Conservation (phyloP, 352 stramenopile species). For the Lagenidium sp. region DNA sequence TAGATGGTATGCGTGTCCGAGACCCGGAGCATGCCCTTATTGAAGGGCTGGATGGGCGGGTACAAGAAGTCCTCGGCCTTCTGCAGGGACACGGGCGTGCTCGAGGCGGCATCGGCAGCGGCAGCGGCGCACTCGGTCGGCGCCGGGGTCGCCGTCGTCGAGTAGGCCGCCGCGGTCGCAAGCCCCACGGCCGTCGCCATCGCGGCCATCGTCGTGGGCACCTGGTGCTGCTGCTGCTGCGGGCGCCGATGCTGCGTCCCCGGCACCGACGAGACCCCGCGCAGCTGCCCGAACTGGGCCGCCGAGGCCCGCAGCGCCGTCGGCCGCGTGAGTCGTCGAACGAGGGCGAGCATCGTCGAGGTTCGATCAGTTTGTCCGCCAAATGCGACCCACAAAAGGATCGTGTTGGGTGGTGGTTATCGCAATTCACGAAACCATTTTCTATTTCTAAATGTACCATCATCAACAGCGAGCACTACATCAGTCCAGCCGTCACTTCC, state of each 20-base stretch:
- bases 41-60: conserved; percentile 74
- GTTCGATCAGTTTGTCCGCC: too few relatives aligned
- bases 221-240: too few relatives aligned
- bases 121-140: conserved; percentile 10
- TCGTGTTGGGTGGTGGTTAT: too few relatives aligned
- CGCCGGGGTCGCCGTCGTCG: conserved; percentile 1
- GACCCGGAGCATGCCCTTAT: conserved; percentile 71
- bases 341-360: too few relatives aligned
- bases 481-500: conserved; percentile 12
- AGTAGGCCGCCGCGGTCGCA: conserved; percentile 8
- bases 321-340: too few relatives aligned
- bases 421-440: too few relatives aligned
- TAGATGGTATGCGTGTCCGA: conserved; percentile 83
- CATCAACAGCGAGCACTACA: not conserved
- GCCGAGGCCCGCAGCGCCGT: too few relatives aligned
- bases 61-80: conserved; percentile 70
- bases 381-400: too few relatives aligned
- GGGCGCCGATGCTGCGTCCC: too few relatives aligned
- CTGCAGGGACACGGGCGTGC: conserved; percentile 23
- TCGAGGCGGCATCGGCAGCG: not conserved
- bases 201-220: conserved; percentile 2
- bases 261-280: too few relatives aligned
- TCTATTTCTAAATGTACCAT: too few relatives aligned
- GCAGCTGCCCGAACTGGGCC: too few relatives aligned
- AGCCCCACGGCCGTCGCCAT: conserved; percentile 1